Evolutionary conservation across 2,329 filamentous ascomycete species (phyloP).

Genomic region (Diaporthe sp.): DNA sequence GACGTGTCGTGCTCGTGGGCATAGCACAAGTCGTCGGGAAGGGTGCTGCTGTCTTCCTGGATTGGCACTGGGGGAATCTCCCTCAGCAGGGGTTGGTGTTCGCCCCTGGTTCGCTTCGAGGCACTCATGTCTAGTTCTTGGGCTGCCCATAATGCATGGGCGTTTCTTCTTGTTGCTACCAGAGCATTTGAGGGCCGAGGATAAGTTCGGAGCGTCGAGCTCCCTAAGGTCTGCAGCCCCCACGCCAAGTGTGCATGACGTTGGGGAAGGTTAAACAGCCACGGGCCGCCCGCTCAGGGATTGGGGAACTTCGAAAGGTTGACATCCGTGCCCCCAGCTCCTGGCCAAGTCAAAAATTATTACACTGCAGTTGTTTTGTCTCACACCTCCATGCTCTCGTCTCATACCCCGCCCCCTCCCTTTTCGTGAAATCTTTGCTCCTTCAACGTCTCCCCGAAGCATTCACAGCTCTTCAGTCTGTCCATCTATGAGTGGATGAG

Average conservation of each 20-base stretch:
- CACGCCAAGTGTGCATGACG: neutral
- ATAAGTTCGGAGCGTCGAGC: neutral
- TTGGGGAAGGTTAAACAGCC: neutral
- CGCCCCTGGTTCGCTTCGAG: neutral
- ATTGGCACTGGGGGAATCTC: neutral
- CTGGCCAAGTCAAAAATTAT: too few relatives aligned
- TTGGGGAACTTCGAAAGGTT: neutral
- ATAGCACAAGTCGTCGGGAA: neutral
- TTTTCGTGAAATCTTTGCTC: neutral
- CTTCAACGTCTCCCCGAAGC: too few relatives aligned
- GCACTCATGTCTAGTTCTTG: neutral
- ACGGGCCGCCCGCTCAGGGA: neutral
- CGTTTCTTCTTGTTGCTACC: neutral
- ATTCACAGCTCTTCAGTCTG: too few relatives aligned
- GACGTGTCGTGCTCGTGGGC: constrained; percentile 24
- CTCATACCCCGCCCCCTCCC: too few relatives aligned
- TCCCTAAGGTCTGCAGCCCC: neutral
- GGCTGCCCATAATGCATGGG: neutral
- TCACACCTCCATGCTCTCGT: too few relatives aligned
- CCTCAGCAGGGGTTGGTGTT: constrained; percentile 4
- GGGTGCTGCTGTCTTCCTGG: constrained; percentile 1
- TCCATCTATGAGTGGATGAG: too few relatives aligned
- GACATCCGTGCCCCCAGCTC: neutral
- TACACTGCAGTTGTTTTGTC: too few relatives aligned
- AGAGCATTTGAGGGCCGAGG: neutral